Conservation (phyloP, 2,329 filamentous ascomycete species). For the Trichoderma sp. region DNA sequence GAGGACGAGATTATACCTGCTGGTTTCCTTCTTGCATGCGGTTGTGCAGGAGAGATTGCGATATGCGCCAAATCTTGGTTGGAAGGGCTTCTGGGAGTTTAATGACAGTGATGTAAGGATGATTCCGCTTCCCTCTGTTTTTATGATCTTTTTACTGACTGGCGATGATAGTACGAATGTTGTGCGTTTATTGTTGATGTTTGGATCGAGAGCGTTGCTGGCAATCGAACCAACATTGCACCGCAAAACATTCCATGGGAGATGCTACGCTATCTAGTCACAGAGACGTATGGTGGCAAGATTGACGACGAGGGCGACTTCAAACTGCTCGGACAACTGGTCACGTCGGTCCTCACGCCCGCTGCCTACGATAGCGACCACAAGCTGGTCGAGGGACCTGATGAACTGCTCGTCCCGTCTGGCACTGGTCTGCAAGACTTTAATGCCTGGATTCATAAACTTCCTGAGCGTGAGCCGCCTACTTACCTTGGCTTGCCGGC, state of each 20-base stretch:
- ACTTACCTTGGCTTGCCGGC: conserved; percentile 92
- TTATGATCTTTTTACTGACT: conserved; percentile 23
- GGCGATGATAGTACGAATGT: conserved; percentile 78
- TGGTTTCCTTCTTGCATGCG: conserved; percentile 92
- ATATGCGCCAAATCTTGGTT: conserved; percentile 90
- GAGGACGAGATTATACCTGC: conserved; percentile 83
- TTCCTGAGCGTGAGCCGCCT: conserved; percentile 94
- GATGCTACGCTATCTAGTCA: conserved; percentile 86
- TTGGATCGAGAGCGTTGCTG: conserved; percentile 84
- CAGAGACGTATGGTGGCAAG: conserved; percentile 97
- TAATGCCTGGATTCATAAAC: conserved; percentile 83
- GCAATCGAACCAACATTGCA: conserved; percentile 87
- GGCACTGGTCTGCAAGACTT: conserved; percentile 86
- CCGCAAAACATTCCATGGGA: conserved; percentile 96
- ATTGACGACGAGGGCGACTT: conserved; percentile 92
- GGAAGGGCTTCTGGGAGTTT: conserved; percentile 99
- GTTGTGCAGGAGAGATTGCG: conserved; percentile 93
- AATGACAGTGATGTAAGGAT: conserved; percentile 94
- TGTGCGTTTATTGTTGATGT: conserved; percentile 94
- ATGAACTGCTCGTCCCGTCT: conserved; percentile 73
- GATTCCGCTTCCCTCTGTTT: conserved; percentile 36
- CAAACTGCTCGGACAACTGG: conserved; percentile 70
- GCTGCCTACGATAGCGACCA: conserved; percentile 91
- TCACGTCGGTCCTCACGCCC: conserved; percentile 78
- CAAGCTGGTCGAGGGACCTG: conserved; percentile 75